A percentile compares a stretch with the other conserved stretches of the same genome.
phyloP scores from a whole-genome alignment of 208 protist species.

The Naegleria gruberi region DNA sequence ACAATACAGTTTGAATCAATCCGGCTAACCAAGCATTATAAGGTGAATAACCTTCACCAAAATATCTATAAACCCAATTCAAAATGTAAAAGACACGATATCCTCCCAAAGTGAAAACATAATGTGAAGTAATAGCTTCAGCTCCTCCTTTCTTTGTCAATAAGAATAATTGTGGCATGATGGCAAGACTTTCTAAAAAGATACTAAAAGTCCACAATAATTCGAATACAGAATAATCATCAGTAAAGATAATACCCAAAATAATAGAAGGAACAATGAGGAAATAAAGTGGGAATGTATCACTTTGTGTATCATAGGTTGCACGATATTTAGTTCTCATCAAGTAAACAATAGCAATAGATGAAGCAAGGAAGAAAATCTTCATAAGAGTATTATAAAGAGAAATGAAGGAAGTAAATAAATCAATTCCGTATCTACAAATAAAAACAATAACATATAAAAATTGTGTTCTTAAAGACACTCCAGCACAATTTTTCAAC shows the following conservation, averaged over 20 bases:
- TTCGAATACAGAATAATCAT: conserved; percentile 27
- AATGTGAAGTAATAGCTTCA: conserved; percentile 85
- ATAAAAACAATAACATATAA: conserved; percentile 81
- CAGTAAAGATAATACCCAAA: conserved; percentile 32
- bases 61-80: conserved; percentile 84
- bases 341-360: conserved; percentile 77
- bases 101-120: conserved; percentile 78
- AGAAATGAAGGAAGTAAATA: conserved; percentile 64
- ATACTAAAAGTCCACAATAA: conserved; percentile 86
- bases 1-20: conserved; percentile 81
- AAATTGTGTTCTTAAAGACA: conserved; percentile 86
- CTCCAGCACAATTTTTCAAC: conserved; percentile 62
- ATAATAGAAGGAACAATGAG: conserved; percentile 28
- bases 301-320: conserved; percentile 79
- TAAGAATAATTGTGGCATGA: conserved; percentile 89
- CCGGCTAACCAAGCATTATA: conserved; percentile 35
- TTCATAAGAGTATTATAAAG: conserved; percentile 86
- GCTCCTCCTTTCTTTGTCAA: conserved; percentile 75
- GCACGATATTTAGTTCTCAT: conserved; percentile 62
- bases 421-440: conserved; percentile 71
- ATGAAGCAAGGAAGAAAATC: conserved; percentile 68
- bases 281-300: conserved; percentile 40
- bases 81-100: conserved; percentile 88
- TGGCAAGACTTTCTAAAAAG: conserved; percentile 88
- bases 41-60: conserved; percentile 35